Evolutionary conservation across 2,329 filamentous ascomycete genomes (phyloP).

Genomic region (Hypomyces rosellus): DNA sequence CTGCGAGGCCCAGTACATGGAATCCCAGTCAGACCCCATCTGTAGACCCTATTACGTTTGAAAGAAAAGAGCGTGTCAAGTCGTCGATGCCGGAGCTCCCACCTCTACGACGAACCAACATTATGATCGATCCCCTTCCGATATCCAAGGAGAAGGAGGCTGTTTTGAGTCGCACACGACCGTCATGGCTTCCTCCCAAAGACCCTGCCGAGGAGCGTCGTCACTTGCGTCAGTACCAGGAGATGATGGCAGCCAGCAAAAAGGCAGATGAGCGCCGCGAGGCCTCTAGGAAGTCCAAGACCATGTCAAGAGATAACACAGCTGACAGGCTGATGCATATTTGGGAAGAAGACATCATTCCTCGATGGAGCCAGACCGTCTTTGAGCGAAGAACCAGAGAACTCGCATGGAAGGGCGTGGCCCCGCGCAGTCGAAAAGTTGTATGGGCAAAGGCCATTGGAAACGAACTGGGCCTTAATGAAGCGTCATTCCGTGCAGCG

Average conservation of each 20-base stretch:
- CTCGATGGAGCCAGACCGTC: constrained; percentile 68
- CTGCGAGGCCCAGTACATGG: constrained; percentile 36
- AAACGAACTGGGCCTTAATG: constrained; percentile 63
- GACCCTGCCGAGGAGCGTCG: constrained; percentile 85
- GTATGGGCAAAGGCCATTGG: constrained; percentile 69
- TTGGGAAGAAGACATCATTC: constrained; percentile 72
- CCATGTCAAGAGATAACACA: constrained; percentile 47
- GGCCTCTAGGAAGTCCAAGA: constrained; percentile 43
- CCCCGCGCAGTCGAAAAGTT: constrained; percentile 59
- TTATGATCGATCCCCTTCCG: constrained; percentile 78
- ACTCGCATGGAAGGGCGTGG: constrained; percentile 76
- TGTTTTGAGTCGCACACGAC: constrained; percentile 70
- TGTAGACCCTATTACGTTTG: constrained; percentile 23
- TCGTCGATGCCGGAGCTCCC: constrained; percentile 63
- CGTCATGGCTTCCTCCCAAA: constrained; percentile 81
- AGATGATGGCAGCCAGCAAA: constrained; percentile 64
- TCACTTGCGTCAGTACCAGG: constrained; percentile 79
- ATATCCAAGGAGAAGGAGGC: constrained; percentile 84
- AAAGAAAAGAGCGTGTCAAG: constrained; percentile 52
- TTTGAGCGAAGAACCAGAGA: constrained; percentile 64
- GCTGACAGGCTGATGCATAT: constrained; percentile 51
- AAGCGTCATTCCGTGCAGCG: constrained; percentile 64
- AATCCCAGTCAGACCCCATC: constrained; percentile 27
- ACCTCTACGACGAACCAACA: constrained; percentile 64
- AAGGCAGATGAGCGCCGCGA: constrained; percentile 56